Evolutionary conservation across 192 early-diverging fungal genomes (phyloP).

Genomic region (Thoreauomyces humboldtii): DNA sequence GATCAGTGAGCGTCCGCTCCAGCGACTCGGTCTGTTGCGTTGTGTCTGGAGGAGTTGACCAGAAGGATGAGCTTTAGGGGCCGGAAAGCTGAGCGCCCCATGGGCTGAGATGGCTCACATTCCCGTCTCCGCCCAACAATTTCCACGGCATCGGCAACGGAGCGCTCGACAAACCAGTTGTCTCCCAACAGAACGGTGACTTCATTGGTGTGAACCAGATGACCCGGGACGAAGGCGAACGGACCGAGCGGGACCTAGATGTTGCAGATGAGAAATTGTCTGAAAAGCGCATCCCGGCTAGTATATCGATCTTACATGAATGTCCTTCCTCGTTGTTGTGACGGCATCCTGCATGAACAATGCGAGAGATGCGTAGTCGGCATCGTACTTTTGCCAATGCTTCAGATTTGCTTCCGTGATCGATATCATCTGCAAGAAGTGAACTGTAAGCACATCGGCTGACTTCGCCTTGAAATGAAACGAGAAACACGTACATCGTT

Average conservation of each 20-base stretch:
- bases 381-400: slow-evolving; percentile 55
- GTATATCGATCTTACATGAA: slow-evolving; percentile 53
- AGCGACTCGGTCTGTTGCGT: slow-evolving; percentile 48
- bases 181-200: slow-evolving; percentile 84
- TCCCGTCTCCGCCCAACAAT: slow-evolving; percentile 71
- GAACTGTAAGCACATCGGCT: neutral
- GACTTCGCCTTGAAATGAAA: neutral
- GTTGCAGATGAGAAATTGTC: slow-evolving; percentile 31
- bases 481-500: neutral
- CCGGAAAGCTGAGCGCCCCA: neutral
- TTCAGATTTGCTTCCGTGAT: slow-evolving; percentile 37
- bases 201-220: slow-evolving; percentile 90
- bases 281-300: slow-evolving; percentile 15
- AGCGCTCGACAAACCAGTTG: slow-evolving; percentile 87
- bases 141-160: slow-evolving; percentile 66
- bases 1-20: slow-evolving; percentile 5
- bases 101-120: slow-evolving; percentile 51
- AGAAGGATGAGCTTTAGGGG: too few relatives aligned
- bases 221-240: slow-evolving; percentile 85
- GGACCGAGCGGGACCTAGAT: slow-evolving; percentile 76
- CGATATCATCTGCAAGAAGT: slow-evolving; percentile 22
- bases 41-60: too few relatives aligned
- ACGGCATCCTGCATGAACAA: slow-evolving; percentile 44
- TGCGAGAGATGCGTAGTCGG: slow-evolving; percentile 55
- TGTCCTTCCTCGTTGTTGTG: slow-evolving; percentile 43